phyloP scores from a whole-genome alignment of 1,284 basidiomycete genomes.

The Rhodotorula sp. region DNA sequence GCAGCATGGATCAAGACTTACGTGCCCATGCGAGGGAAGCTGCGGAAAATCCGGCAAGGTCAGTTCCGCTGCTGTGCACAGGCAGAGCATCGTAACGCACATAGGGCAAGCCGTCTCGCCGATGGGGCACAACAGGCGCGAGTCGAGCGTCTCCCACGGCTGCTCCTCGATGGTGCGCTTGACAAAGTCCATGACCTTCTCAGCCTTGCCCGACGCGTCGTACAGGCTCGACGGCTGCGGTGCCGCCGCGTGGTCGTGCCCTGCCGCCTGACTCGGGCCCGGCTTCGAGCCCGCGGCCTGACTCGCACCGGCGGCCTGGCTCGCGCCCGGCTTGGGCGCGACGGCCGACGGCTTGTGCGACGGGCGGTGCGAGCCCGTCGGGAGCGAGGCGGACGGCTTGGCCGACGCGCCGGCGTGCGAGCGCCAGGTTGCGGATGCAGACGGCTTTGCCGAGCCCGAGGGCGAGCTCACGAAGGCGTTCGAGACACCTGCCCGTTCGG shows the following conservation, averaged over 20 bases:
- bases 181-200: conserved; percentile 20
- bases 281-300: background rate
- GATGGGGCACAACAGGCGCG: conserved; percentile 37
- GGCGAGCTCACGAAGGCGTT: background rate
- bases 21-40: conserved; percentile 39
- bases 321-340: conserved; percentile 5
- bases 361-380: background rate
- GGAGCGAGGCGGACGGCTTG: background rate
- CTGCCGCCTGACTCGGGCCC: background rate
- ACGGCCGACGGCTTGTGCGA: background rate
- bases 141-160: conserved; percentile 37
- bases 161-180: conserved; percentile 24
- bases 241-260: conserved; percentile 10
- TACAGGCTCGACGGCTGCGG: conserved; percentile 21
- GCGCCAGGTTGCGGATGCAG: background rate
- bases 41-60: background rate
- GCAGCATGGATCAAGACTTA: background rate
- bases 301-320: conserved; percentile 1
- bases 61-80: background rate
- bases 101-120: conserved; percentile 45
- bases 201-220: conserved; percentile 15
- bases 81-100: conserved; percentile 13
- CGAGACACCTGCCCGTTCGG: background rate
- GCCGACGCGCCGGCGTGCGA: background rate
- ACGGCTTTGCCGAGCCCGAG: background rate